phyloP scores from a whole-genome alignment of 106 monocot species.

The Posidonia australis region DNA sequence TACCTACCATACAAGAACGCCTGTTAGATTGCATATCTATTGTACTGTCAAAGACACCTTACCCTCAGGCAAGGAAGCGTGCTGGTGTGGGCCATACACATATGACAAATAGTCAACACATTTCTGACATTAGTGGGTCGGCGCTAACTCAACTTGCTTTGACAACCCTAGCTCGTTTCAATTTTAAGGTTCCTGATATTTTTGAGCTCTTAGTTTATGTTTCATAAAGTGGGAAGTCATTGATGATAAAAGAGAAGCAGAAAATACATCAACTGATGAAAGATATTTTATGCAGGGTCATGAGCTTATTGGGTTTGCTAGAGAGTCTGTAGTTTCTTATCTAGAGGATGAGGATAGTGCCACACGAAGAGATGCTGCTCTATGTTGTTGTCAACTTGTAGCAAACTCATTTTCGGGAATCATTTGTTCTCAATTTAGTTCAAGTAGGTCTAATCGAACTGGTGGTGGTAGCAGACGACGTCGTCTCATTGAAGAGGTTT shows the following conservation, averaged over 20 bases:
- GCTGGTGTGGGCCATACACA: constrained; percentile 25
- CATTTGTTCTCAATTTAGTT: constrained; percentile 38
- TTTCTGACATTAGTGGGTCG: constrained; percentile 48
- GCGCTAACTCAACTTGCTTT: constrained; percentile 84
- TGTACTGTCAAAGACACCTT: constrained; percentile 56
- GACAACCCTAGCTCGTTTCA: constrained; percentile 65
- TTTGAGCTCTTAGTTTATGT: not conserved
- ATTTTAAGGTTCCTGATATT: constrained; percentile 60
- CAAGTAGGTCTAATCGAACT: constrained; percentile 62
- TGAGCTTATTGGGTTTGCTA: constrained; percentile 85
- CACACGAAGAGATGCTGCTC: constrained; percentile 85
- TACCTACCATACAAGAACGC: constrained; percentile 78
- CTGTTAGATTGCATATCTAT: constrained; percentile 76
- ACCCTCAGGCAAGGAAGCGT: constrained; percentile 36
- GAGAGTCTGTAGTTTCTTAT: constrained; percentile 82
- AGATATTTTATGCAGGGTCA: constrained; percentile 55
- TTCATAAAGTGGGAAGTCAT: not conserved
- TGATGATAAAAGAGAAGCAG: not conserved
- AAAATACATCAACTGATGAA: not conserved
- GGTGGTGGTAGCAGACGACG: constrained; percentile 71
- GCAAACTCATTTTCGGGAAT: constrained; percentile 53
- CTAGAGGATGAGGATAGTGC: constrained; percentile 92
- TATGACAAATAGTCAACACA: constrained; percentile 36
- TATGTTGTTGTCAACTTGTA: constrained; percentile 88
- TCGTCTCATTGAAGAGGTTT: constrained; percentile 90